Evolutionary conservation across 2,329 filamentous ascomycete genomes (phyloP).

Genomic region (Aspergillus fumigatiaffinis): DNA sequence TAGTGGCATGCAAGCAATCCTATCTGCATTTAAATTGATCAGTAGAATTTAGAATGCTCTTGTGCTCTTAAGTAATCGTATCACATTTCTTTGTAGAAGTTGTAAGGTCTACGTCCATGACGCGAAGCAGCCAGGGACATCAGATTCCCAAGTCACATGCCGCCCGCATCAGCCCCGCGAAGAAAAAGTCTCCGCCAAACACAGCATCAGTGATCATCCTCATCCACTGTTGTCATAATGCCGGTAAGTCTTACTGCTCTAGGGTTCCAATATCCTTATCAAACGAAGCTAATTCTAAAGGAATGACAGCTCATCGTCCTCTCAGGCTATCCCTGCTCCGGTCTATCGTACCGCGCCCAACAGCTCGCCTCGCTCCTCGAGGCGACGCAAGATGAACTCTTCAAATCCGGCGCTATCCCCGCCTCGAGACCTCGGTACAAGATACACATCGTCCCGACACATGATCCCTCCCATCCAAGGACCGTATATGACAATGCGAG

Average conservation of each 20-base stretch:
- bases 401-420: conserved; percentile 25
- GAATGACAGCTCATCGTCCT: conserved; percentile 54
- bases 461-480: conserved; percentile 42
- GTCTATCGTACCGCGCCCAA: conserved; percentile 57
- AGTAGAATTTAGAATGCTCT: background rate
- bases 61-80: background rate
- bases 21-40: background rate
- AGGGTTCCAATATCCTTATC: background rate
- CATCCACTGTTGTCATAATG: conserved; percentile 19
- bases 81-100: background rate
- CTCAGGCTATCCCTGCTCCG: conserved; percentile 61
- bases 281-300: background rate
- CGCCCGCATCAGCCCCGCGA: conserved; percentile 2
- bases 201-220: conserved; percentile 8
- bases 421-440: conserved; percentile 45
- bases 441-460: conserved; percentile 37
- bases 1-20: background rate
- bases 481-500: conserved; percentile 55
- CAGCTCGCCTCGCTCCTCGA: conserved; percentile 54
- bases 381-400: conserved; percentile 45
- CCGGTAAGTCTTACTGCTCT: conserved; percentile 16
- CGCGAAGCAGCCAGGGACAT: background rate
- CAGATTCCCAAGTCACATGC: background rate
- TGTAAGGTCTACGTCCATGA: background rate
- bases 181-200: conserved; percentile 14